These are phyloP conservation scores for Hypoxylon sp. DNA, from an alignment of 2,329 filamentous ascomycete genomes.

Conservation along the genomic window DNA sequence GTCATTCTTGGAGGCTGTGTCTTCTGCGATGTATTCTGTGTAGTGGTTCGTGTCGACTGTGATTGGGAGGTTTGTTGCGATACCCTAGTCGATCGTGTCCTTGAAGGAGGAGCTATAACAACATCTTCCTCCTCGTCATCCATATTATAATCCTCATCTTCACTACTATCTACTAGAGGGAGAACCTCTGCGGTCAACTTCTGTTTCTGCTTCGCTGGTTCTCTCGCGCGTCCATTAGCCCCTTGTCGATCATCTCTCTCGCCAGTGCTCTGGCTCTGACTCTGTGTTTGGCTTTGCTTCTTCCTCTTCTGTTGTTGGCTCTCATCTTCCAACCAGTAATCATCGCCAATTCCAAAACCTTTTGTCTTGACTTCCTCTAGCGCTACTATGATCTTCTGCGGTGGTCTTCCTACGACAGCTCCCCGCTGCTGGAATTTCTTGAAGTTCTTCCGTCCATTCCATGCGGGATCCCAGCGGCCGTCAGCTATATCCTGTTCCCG, in stretches of 20 bases:
- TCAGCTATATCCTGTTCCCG: constrained; percentile 68
- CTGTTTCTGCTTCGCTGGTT: constrained; percentile 21
- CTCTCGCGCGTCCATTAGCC: constrained; percentile 19
- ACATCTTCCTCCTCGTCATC: constrained; percentile 48
- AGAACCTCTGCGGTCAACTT: constrained; percentile 39
- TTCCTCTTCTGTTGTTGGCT: constrained; percentile 50
- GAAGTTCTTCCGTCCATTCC: constrained; percentile 97
- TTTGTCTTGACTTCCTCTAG: constrained; percentile 80
- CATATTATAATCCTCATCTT: constrained; percentile 47
- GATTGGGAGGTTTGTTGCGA: constrained; percentile 50
- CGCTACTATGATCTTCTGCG: constrained; percentile 73
- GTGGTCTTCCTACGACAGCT: constrained; percentile 59
- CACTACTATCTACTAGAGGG: constrained; percentile 47
- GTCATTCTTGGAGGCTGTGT: constrained; percentile 48
- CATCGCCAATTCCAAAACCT: constrained; percentile 80
- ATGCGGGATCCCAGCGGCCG: constrained; percentile 84
- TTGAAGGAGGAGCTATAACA: constrained; percentile 42
- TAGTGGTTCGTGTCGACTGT: constrained; percentile 40
- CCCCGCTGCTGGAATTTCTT: constrained; percentile 83
- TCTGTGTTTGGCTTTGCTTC: constrained; percentile 47
- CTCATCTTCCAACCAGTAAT: constrained; percentile 79
- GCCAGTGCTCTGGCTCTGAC: constrained; percentile 27
- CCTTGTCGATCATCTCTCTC: constrained; percentile 15
- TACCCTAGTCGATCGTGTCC: constrained; percentile 51
- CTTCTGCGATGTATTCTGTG: constrained; percentile 37